A percentile compares a stretch with the other conserved stretches of the same genome.
These are phyloP conservation scores for Schizothecium vesticola DNA, from an alignment of 495 filamentous ascomycete species.

Conservation along the genomic window DNA sequence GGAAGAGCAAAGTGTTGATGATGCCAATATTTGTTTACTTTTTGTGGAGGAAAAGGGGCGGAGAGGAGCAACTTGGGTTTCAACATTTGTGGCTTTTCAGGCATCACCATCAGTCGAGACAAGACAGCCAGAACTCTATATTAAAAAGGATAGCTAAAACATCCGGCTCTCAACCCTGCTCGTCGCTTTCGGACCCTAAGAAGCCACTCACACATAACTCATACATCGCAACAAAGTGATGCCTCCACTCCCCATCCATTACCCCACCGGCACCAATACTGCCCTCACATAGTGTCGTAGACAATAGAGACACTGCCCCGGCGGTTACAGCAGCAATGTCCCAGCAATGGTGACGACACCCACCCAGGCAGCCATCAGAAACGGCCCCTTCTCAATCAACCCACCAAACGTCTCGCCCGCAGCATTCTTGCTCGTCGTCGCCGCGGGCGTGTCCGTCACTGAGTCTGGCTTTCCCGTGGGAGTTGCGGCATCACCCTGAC, in stretches of 20 bases:
- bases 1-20: background rate
- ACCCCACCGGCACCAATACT: background rate
- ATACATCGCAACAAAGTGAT: background rate
- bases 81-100: background rate
- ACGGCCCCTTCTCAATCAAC: slow-evolving; percentile 48
- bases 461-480: slow-evolving; percentile 56
- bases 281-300: background rate
- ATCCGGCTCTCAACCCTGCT: background rate
- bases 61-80: background rate
- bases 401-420: slow-evolving; percentile 37
- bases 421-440: slow-evolving; percentile 25
- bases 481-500: slow-evolving; percentile 40
- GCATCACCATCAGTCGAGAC: background rate
- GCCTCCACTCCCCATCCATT: background rate
- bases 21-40: background rate
- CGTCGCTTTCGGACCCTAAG: background rate
- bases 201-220: background rate
- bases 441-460: slow-evolving; percentile 31
- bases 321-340: slow-evolving; percentile 43
- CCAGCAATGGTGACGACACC: slow-evolving; percentile 58
- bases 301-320: background rate
- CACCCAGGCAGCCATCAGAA: slow-evolving; percentile 51
- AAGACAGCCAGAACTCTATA: background rate
- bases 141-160: background rate
- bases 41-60: background rate